Percentiles rank a stretch among this genome's conserved stretches.
Conservation (phyloP, 2,329 filamentous ascomycete genomes). For the Amesomyces nigricolor region DNA sequence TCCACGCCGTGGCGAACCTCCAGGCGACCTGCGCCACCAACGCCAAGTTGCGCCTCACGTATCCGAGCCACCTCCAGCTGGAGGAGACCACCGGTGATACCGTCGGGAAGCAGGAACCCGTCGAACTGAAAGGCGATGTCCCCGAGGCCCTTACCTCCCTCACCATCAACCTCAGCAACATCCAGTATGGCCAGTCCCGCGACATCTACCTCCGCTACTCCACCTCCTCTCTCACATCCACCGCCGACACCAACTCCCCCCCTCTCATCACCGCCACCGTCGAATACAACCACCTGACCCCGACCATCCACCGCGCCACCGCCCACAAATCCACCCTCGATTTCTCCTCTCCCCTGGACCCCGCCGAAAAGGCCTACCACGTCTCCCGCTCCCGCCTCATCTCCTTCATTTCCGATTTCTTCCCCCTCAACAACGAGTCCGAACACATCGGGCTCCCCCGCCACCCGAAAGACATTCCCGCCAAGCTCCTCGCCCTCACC, state of each 20-base stretch:
- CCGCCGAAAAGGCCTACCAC: constrained; percentile 44
- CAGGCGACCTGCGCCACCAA: constrained; percentile 52
- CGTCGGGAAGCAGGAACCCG: constrained; percentile 33
- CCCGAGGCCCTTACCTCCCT: constrained; percentile 24
- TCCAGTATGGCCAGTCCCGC: constrained; percentile 57
- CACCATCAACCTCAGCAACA: constrained; percentile 42
- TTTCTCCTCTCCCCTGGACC: constrained; percentile 25
- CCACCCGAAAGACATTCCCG: constrained; percentile 13
- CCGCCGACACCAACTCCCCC: neutral
- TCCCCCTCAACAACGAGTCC: constrained; percentile 33
- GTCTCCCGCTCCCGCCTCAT: constrained; percentile 46
- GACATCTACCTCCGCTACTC: constrained; percentile 45
- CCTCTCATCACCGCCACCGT: constrained; percentile 33
- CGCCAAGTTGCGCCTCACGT: constrained; percentile 40
- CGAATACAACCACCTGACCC: constrained; percentile 31
- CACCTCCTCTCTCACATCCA: constrained; percentile 4
- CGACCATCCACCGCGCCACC: constrained; percentile 5
- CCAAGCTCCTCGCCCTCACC: constrained; percentile 21
- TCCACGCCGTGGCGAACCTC: constrained; percentile 56
- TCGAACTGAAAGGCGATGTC: constrained; percentile 17
- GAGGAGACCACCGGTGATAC: constrained; percentile 36
- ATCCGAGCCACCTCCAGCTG: constrained; percentile 34
- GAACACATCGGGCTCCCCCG: constrained; percentile 31
- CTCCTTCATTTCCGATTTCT: constrained; percentile 43
- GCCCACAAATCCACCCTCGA: constrained; percentile 22